Conservation (phyloP, 306 rosid species). For the Lablab purpureus region DNA sequence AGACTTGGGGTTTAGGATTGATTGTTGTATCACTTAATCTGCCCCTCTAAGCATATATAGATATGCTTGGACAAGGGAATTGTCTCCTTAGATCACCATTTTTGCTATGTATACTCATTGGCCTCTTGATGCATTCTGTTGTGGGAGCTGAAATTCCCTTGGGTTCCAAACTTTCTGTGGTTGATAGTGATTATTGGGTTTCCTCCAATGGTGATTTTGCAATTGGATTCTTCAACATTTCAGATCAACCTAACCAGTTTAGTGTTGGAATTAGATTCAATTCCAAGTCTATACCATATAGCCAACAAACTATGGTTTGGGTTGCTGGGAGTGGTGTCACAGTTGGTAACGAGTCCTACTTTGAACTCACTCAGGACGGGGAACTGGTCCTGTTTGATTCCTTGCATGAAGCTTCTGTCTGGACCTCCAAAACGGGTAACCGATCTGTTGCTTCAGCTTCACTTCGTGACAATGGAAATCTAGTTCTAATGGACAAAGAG, state of each 20-base stretch:
- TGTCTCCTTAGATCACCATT: constrained; percentile 46
- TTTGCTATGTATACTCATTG: constrained; percentile 48
- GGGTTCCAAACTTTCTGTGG: constrained; percentile 68
- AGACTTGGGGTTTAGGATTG: constrained; percentile 10
- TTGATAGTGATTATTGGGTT: constrained; percentile 62
- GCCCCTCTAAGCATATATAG: constrained; percentile 44
- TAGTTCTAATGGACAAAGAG: constrained; percentile 60
- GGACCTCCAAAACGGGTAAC: constrained; percentile 58
- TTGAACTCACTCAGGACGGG: constrained; percentile 59
- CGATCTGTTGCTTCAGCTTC: constrained; percentile 60
- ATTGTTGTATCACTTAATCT: constrained; percentile 29
- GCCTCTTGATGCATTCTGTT: constrained; percentile 50
- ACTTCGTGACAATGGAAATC: constrained; percentile 68
- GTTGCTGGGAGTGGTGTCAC: constrained; percentile 58
- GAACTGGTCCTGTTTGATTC: constrained; percentile 69
- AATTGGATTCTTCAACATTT: constrained; percentile 58
- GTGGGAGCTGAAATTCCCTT: constrained; percentile 63
- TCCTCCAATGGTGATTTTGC: constrained; percentile 75
- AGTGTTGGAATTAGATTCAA: constrained; percentile 71
- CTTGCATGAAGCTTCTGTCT: constrained; percentile 37
- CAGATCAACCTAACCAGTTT: constrained; percentile 59
- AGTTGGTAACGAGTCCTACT: constrained; percentile 64
- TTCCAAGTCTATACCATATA: constrained; percentile 60
- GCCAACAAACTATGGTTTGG: constrained; percentile 65
- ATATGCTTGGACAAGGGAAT: constrained; percentile 57